phyloP scores from a whole-genome alignment of 169 alveolate species.

The Plasmodium chabaudi region DNA sequence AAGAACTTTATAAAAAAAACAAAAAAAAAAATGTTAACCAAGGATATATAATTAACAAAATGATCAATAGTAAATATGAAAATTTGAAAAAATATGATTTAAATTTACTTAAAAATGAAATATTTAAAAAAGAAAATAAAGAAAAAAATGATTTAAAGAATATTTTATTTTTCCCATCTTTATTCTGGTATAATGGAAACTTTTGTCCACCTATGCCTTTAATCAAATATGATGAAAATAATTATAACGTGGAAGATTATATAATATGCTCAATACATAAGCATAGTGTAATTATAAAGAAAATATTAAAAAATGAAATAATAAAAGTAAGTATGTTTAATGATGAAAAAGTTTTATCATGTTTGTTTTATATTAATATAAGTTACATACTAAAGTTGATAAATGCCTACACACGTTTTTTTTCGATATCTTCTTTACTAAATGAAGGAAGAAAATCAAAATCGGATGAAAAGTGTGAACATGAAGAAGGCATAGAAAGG shows the following conservation, averaged over 20 bases:
- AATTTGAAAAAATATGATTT: slow-evolving; percentile 30
- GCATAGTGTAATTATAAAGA: slow-evolving; percentile 54
- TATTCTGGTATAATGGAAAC: slow-evolving; percentile 59
- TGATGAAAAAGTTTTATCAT: slow-evolving; percentile 54
- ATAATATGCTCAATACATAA: slow-evolving; percentile 59
- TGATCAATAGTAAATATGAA: slow-evolving; percentile 32
- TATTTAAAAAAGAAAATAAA: slow-evolving; percentile 22
- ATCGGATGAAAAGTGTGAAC: background rate
- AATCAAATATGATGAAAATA: slow-evolving; percentile 2
- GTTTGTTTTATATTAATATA: slow-evolving; percentile 42
- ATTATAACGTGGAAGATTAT: slow-evolving; percentile 21
- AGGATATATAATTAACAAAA: background rate
- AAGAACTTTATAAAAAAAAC: background rate
- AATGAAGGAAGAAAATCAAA: background rate
- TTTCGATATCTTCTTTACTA: slow-evolving; percentile 1
- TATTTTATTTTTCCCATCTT: slow-evolving; percentile 70
- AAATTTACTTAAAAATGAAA: slow-evolving; percentile 16
- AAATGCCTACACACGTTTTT: background rate
- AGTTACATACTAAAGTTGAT: slow-evolving; percentile 9
- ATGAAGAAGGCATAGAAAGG: background rate
- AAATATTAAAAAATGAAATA: slow-evolving; percentile 60
- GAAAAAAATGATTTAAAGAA: slow-evolving; percentile 58
- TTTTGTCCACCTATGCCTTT: slow-evolving; percentile 42
- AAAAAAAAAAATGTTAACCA: too few species aligned
- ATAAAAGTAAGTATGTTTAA: slow-evolving; percentile 47